These are phyloP conservation scores for Kazachstania africana DNA, from an alignment of 805 yeast species.

Conservation along the genomic window DNA sequence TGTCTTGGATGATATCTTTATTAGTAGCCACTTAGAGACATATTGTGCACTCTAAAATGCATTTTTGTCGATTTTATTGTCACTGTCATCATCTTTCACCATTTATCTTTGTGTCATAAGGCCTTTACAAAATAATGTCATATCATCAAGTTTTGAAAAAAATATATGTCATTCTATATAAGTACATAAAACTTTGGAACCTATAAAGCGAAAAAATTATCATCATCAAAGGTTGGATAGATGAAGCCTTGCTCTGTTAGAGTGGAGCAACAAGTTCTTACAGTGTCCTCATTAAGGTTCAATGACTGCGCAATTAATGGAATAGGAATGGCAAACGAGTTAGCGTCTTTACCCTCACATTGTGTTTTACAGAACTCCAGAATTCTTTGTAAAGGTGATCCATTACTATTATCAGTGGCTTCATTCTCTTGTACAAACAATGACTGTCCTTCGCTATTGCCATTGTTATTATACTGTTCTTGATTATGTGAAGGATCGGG, in stretches of 20 bases:
- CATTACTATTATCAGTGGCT: constrained; percentile 19
- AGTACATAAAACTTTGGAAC: neutral
- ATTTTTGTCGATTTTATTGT: too few species aligned
- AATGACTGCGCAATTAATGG: constrained; percentile 48
- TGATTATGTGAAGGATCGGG: constrained; percentile 8
- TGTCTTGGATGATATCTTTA: too few species aligned
- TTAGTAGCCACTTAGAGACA: too few species aligned
- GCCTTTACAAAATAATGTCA: neutral
- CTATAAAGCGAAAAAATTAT: constrained; percentile 40
- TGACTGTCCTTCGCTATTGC: constrained; percentile 20
- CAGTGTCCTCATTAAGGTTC: constrained; percentile 37
- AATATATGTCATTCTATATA: neutral
- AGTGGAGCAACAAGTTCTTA: constrained; percentile 36
- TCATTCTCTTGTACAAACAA: constrained; percentile 36
- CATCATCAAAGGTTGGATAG: constrained; percentile 60
- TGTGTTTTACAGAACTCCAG: constrained; percentile 38
- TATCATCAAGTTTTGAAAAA: neutral
- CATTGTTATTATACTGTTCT: constrained; percentile 7
- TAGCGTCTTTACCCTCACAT: constrained; percentile 38
- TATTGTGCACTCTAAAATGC: too few species aligned
- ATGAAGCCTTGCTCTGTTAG: constrained; percentile 59
- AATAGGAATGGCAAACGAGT: constrained; percentile 59
- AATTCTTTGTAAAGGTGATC: constrained; percentile 32
- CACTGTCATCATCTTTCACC: neutral
- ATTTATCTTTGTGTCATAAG: neutral